Evolutionary conservation across 257 asterid species (phyloP), one percentile per base, ranked within the genome.

Genomic region (Parsonsia alboflavescens): DNA sequence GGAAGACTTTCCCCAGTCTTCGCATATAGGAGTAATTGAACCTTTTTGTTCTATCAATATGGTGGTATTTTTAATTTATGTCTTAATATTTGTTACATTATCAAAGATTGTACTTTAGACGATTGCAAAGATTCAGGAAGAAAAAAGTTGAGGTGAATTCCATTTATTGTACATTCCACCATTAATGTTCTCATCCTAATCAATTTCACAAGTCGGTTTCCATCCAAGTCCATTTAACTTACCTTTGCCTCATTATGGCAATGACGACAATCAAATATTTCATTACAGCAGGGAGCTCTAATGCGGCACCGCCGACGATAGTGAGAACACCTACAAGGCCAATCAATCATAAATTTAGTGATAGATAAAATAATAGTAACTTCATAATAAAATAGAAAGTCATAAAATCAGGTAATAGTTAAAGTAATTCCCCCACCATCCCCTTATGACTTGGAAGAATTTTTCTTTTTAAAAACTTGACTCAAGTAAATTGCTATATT

Each of bases 211-310:
- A 74, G 65, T 1, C 58, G 63, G 46, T 7, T 62, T 17, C 16
- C 26, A 9, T 19, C 44, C 56, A 68, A 42, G 19, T 26, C 58
- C 73, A 71, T 52, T 5, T 53, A 77, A 64, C 72, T 75, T 78
- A 89, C 98, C 89, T 89, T 88, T 71, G 89, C 90, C 57, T 93
- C 97, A n/a, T 93, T 91, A 84, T 93, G 98, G 80, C 98, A 93
- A 84, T 93, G 97, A 62, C 96, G 94, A 70, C 98, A 93, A 78
- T 83, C 86, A 79, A 89, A 93, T 75, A 91, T 73, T 78, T 89
- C 96, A 78, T 87, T 76, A 87, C 98, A 91, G 73, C 97, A 91
- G 22, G 98, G 98, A 75, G 98, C 91, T 82, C 88, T 84, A 59
- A 93, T 86, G 69, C 82, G 90, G 80, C 98, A 93, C 83, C 97